These are phyloP conservation scores for Aspergillus phoenicis DNA, from an alignment of 2,329 filamentous ascomycete genomes.

Conservation along the genomic window DNA sequence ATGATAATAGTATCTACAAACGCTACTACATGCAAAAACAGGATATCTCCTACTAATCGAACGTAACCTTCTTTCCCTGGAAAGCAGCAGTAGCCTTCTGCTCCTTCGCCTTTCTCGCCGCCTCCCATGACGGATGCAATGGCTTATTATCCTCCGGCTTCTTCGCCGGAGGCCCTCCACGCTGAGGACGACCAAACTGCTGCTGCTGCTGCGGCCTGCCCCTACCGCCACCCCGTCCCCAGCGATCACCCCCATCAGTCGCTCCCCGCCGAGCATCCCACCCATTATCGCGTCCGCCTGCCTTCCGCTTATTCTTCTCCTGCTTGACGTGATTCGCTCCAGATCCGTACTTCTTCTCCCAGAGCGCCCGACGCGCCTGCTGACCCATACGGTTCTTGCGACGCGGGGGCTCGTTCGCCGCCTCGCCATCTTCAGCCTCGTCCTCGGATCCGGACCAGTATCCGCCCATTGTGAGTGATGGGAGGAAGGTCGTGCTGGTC, in stretches of 20 bases:
- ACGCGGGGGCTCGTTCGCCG: slow-evolving; percentile 35
- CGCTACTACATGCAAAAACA: slow-evolving; percentile 18
- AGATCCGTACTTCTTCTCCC: slow-evolving; percentile 63
- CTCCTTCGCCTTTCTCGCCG: slow-evolving; percentile 61
- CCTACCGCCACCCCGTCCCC: slow-evolving; percentile 31
- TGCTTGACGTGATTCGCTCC: slow-evolving; percentile 61
- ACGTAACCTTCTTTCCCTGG: slow-evolving; percentile 63
- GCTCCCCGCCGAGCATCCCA: slow-evolving; percentile 64
- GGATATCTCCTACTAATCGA: slow-evolving; percentile 50
- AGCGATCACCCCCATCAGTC: slow-evolving; percentile 32
- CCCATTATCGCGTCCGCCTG: slow-evolving; percentile 50
- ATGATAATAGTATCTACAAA: neutral
- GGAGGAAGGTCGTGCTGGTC: slow-evolving; percentile 58
- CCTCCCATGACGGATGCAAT: slow-evolving; percentile 67
- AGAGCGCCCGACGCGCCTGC: slow-evolving; percentile 61
- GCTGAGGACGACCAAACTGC: slow-evolving; percentile 25
- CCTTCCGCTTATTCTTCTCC: slow-evolving; percentile 35
- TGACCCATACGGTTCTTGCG: slow-evolving; percentile 66
- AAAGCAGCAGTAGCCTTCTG: slow-evolving; percentile 53
- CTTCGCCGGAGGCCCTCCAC: slow-evolving; percentile 13
- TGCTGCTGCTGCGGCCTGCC: slow-evolving; percentile 11
- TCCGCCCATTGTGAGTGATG: slow-evolving; percentile 62
- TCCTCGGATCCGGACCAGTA: slow-evolving; percentile 64
- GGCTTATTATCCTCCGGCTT: slow-evolving; percentile 50
- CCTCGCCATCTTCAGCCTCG: slow-evolving; percentile 47